These are phyloP conservation scores for Monilinia fructigena DNA, from an alignment of 2,329 filamentous ascomycete genomes.

Conservation along the genomic window DNA sequence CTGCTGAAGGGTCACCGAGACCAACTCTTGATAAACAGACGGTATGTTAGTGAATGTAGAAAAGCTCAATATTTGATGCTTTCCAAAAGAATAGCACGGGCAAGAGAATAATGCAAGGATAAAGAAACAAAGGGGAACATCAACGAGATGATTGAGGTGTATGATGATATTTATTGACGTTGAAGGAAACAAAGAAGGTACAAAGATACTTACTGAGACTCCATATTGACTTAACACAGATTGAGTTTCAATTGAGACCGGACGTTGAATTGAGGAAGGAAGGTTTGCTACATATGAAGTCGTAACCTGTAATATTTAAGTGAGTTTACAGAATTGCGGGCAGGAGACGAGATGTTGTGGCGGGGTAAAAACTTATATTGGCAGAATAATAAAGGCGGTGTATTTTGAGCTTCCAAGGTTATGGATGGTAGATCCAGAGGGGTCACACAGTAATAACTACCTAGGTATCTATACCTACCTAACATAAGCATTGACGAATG, in stretches of 20 bases:
- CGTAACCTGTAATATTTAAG: background rate
- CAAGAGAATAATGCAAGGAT: background rate
- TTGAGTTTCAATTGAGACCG: background rate
- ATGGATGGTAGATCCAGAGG: background rate
- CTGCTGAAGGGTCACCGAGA: background rate
- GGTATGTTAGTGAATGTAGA: background rate
- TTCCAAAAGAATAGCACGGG: background rate
- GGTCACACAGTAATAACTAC: too few species aligned
- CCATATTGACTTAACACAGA: background rate
- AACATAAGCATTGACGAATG: background rate
- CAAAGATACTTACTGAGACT: background rate
- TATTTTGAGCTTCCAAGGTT: background rate
- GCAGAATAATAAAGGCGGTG: constrained; percentile 11
- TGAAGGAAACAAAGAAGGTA: background rate
- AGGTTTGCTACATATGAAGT: background rate
- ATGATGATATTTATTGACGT: background rate
- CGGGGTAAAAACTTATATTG: constrained; percentile 3
- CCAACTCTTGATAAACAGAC: background rate
- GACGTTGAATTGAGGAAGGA: background rate
- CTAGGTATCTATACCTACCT: too few species aligned
- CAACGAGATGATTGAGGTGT: background rate
- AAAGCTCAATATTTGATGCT: background rate
- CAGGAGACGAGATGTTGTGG: background rate
- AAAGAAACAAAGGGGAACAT: background rate
- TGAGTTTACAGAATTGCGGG: background rate